phyloP scores from a whole-genome alignment of 768 basidiomycete species.

The Leccinum sublutescens region DNA sequence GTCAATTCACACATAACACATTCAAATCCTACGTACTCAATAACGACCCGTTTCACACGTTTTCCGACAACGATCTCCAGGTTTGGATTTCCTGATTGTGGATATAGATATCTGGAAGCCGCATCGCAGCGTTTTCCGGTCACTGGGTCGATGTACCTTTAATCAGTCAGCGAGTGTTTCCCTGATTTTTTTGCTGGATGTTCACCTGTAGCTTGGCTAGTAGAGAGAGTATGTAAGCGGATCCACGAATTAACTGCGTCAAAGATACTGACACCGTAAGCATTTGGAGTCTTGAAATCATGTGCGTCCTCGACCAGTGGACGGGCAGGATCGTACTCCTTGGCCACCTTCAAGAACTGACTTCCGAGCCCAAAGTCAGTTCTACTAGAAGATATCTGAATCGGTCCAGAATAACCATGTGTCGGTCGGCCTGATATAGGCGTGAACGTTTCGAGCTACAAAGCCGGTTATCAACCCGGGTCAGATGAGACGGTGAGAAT shows the following conservation, averaged over 20 bases:
- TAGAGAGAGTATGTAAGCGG: background rate
- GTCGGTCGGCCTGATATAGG: constrained; percentile 29
- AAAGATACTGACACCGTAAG: constrained; percentile 19
- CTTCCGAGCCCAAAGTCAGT: constrained; percentile 22
- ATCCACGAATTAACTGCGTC: background rate
- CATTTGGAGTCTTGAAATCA: constrained; percentile 32
- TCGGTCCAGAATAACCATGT: constrained; percentile 36
- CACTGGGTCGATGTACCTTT: constrained; percentile 51
- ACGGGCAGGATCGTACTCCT: constrained; percentile 46
- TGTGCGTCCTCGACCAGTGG: constrained; percentile 44
- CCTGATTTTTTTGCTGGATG: background rate
- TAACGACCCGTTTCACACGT: background rate
- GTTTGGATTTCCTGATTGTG: constrained; percentile 27
- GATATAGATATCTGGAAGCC: constrained; percentile 38
- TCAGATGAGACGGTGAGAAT: background rate
- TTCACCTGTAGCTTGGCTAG: constrained; percentile 19
- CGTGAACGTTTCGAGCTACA: constrained; percentile 44
- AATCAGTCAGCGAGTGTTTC: too few species aligned
- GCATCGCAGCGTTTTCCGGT: constrained; percentile 34
- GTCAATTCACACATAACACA: background rate
- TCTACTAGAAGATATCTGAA: constrained; percentile 17
- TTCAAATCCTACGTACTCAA: background rate
- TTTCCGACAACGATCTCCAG: constrained; percentile 31
- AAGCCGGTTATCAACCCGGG: constrained; percentile 38
- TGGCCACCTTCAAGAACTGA: constrained; percentile 47